These are phyloP conservation scores for Suillus subalutaceus DNA, from an alignment of 768 basidiomycete genomes.

Conservation along the genomic window DNA sequence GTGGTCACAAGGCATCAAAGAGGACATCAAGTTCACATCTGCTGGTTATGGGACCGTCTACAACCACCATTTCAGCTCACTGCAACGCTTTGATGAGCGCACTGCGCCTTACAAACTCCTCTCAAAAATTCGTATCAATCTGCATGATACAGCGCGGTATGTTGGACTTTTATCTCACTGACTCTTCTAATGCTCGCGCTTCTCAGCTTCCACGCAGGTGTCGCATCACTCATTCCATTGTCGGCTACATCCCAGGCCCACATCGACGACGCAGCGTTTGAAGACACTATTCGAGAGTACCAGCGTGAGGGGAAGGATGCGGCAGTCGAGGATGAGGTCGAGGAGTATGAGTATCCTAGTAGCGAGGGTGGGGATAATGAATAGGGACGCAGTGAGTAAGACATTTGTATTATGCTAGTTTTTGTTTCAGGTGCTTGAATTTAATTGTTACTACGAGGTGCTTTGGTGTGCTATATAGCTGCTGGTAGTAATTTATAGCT, in stretches of 20 bases:
- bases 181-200: not conserved
- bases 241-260: not conserved
- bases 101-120: conserved; percentile 6
- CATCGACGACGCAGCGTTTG: not conserved
- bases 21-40: not conserved
- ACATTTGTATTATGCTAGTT: not conserved
- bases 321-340: not conserved
- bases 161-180: not conserved
- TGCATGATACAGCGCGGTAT: conserved; percentile 10
- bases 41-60: conserved; percentile 3
- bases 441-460: not conserved
- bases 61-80: conserved; percentile 7
- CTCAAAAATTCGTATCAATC: not conserved
- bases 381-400: not conserved
- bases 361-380: not conserved
- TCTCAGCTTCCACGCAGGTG: not conserved
- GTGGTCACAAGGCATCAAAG: not conserved
- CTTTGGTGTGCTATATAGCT: not conserved
- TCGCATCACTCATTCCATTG: not conserved
- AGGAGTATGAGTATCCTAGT: not conserved
- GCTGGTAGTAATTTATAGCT: not conserved
- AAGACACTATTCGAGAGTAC: not conserved
- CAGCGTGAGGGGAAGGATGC: not conserved
- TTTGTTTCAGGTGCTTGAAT: not conserved
- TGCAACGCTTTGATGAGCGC: conserved; percentile 11